Percentiles rank a stretch among this genome's conserved stretches.
Evolutionary conservation across 2,329 filamentous ascomycete species (phyloP).

Genomic region (Xylaria sp.): DNA sequence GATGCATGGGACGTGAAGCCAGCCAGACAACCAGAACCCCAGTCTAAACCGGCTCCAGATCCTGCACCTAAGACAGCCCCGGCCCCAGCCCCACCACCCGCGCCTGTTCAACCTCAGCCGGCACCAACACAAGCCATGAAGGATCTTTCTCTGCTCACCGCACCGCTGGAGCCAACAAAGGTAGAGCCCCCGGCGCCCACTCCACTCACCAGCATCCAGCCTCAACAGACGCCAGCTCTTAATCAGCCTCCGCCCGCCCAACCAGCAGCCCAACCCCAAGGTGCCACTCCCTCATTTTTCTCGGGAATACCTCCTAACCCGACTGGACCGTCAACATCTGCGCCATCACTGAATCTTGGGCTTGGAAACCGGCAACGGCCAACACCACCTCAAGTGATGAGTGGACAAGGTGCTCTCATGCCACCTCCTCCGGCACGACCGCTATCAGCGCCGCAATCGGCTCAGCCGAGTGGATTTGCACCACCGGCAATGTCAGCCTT

Average conservation of each 20-base stretch:
- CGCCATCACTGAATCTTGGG: constrained; percentile 58
- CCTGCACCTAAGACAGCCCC: constrained; percentile 62
- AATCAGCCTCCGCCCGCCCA: constrained; percentile 52
- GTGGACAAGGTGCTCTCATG: constrained; percentile 72
- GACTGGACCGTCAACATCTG: constrained; percentile 56
- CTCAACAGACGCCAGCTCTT: constrained; percentile 50
- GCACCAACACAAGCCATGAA: constrained; percentile 57
- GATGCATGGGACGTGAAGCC: constrained; percentile 98
- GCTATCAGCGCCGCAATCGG: constrained; percentile 87
- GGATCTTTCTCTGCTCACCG: constrained; percentile 65
- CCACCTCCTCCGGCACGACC: constrained; percentile 83
- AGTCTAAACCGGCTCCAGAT: constrained; percentile 66
- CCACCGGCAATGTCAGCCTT: constrained; percentile 69
- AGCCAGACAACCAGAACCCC: constrained; percentile 65
- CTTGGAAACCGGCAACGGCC: constrained; percentile 73
- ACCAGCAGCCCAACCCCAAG: constrained; percentile 57
- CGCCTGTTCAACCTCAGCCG: constrained; percentile 46
- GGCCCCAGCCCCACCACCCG: constrained; percentile 47
- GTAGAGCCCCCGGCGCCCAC: constrained; percentile 48
- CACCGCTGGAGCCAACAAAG: constrained; percentile 65
- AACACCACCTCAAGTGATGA: constrained; percentile 71
- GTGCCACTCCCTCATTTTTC: constrained; percentile 71
- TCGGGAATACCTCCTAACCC: constrained; percentile 52
- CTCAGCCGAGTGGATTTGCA: constrained; percentile 77
- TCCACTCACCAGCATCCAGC: constrained; percentile 49